Percentiles rank a stretch among this genome's conserved stretches.
phyloP scores from a whole-genome alignment of 1,284 basidiomycete genomes.

The Boletus austroedulis region DNA sequence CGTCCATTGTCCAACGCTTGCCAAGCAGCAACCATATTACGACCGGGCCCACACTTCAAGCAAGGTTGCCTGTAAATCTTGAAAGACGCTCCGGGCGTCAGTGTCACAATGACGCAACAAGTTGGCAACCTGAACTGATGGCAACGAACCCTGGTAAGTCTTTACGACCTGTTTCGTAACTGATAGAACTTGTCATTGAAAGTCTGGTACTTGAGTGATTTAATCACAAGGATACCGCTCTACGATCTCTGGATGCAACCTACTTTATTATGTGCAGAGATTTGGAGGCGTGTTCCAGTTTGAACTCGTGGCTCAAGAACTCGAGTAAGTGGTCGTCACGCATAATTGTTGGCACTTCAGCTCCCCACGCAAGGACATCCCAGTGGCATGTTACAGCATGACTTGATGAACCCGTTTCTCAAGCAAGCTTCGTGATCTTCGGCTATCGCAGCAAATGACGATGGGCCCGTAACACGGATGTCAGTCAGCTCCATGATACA shows the following conservation, averaged over 20 bases:
- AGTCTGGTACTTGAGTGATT: not conserved
- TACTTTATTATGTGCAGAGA: no score
- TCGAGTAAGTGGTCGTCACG: no score
- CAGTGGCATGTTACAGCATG: not conserved
- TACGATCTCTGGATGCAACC: not conserved
- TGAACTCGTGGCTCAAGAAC: no score
- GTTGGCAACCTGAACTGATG: not conserved
- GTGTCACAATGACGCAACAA: not conserved
- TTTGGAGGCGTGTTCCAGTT: no score
- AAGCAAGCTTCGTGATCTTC: not conserved
- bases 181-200: not conserved
- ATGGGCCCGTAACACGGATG: not conserved
- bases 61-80: no score
- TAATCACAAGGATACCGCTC: not conserved
- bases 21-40: no score
- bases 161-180: not conserved
- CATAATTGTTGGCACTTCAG: not conserved
- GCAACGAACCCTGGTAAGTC: not conserved
- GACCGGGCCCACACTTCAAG: no score
- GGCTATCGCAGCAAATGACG: not conserved
- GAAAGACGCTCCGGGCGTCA: no score
- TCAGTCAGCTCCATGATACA: not conserved
- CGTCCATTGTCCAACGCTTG: no score
- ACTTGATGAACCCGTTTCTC: not conserved
- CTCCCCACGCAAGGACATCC: not conserved